phyloP scores from a whole-genome alignment of 208 protist species.

The Tritrichomonas foetus region DNA sequence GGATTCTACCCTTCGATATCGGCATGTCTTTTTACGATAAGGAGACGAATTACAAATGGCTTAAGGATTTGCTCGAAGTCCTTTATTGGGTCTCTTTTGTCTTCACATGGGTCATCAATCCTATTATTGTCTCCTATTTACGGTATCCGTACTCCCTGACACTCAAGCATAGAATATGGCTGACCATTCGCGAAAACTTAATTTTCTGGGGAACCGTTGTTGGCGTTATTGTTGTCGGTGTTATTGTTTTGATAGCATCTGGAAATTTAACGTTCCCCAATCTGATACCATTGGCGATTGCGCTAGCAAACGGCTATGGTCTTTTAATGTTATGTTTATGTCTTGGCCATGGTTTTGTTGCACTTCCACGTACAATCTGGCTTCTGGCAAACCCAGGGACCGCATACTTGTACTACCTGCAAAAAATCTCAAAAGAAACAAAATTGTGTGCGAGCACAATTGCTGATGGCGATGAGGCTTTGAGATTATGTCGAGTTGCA shows the following conservation, averaged over 20 bases:
- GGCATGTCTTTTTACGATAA: neutral
- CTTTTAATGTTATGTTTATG: neutral
- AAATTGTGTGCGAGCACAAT: neutral
- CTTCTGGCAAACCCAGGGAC: neutral
- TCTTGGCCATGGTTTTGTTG: neutral
- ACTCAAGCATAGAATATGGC: neutral
- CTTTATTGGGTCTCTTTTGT: constrained; percentile 37
- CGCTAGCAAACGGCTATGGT: constrained; percentile 6
- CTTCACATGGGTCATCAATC: neutral
- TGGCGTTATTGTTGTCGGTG: neutral
- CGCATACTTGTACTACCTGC: neutral
- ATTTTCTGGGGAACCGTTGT: neutral
- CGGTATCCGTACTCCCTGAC: neutral
- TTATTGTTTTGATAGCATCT: neutral
- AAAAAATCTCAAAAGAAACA: neutral
- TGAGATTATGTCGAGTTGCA: neutral
- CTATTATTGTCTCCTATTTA: neutral
- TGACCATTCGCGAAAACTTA: neutral
- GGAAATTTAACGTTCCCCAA: neutral
- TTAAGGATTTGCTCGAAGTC: neutral
- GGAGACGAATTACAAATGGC: too few relatives aligned
- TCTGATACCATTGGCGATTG: neutral
- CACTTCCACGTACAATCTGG: neutral
- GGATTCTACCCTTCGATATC: neutral
- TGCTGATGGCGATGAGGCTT: neutral